A percentile compares a stretch with the other conserved stretches of the same genome.
These are phyloP conservation scores for Sarcodon sp. DNA, from an alignment of 768 basidiomycete species.

Conservation along the genomic window DNA sequence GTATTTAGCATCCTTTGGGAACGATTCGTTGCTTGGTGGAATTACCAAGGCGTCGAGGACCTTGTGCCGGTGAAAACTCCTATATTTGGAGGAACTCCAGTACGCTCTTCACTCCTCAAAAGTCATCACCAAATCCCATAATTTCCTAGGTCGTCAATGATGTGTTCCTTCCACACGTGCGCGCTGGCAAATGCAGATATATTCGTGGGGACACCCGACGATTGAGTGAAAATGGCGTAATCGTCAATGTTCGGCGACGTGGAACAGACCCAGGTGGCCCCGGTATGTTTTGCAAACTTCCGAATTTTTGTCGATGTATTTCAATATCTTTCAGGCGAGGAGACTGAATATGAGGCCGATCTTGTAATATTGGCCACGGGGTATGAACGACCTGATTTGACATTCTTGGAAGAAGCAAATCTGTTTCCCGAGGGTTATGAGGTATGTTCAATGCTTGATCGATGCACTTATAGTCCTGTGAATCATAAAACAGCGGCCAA, in stretches of 20 bases:
- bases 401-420: conserved; percentile 28
- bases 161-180: conserved; percentile 32
- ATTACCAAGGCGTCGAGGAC: conserved; percentile 32
- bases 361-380: conserved; percentile 41
- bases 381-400: conserved; percentile 30
- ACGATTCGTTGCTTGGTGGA: conserved; percentile 24
- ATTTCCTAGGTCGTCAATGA: conserved; percentile 32
- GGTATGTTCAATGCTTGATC: conserved; percentile 11
- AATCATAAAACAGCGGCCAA: conserved; percentile 21
- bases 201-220: conserved; percentile 31
- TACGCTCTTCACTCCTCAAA: conserved; percentile 7
- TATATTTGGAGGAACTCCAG: conserved; percentile 34
- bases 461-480: not conserved
- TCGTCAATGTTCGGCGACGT: conserved; percentile 24
- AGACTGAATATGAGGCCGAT: conserved; percentile 25
- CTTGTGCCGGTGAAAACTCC: conserved; percentile 27
- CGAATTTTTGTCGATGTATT: not conserved
- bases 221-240: conserved; percentile 24
- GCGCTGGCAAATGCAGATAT: conserved; percentile 27
- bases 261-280: conserved; percentile 13
- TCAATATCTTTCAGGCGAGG: not conserved
- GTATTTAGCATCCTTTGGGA: conserved; percentile 32
- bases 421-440: conserved; percentile 38
- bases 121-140: not conserved
- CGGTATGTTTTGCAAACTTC: not conserved